Percentiles rank a stretch among this genome's conserved stretches.
These are phyloP conservation scores for Ceratobasidium theobromae DNA, from an alignment of 1,284 basidiomycete genomes.

Conservation along the genomic window DNA sequence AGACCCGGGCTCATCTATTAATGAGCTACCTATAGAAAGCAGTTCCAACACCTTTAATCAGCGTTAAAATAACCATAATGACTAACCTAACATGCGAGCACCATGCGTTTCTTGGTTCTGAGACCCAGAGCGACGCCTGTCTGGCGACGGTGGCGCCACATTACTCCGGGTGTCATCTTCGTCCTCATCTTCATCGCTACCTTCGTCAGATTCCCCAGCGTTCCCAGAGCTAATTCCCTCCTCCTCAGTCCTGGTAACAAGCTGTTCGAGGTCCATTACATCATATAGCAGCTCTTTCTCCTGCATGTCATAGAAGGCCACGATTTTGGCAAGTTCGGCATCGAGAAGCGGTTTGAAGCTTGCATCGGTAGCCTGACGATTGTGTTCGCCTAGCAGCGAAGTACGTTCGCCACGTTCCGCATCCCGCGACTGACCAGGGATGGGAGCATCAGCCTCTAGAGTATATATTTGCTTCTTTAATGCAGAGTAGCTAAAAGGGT, in stretches of 20 bases:
- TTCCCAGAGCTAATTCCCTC: constrained; percentile 56
- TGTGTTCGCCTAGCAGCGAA: constrained; percentile 51
- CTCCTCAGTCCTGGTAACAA: constrained; percentile 66
- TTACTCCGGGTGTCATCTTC: constrained; percentile 60
- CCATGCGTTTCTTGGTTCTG: background rate
- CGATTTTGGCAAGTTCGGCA: constrained; percentile 82
- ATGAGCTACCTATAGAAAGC: background rate
- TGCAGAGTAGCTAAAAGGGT: constrained; percentile 65
- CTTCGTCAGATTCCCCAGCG: constrained; percentile 54
- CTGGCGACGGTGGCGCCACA: constrained; percentile 34
- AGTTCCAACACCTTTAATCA: constrained; percentile 10
- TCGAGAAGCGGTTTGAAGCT: constrained; percentile 78
- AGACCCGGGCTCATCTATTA: background rate
- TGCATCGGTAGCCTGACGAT: constrained; percentile 49
- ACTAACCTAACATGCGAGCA: constrained; percentile 9
- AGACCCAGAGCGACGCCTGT: constrained; percentile 14
- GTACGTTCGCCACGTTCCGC: constrained; percentile 64
- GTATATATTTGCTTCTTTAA: constrained; percentile 87
- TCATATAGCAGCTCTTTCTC: constrained; percentile 70
- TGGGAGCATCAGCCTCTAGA: constrained; percentile 66
- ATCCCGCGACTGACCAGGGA: constrained; percentile 52
- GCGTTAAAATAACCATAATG: background rate
- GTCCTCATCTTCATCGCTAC: constrained; percentile 67
- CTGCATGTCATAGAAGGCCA: constrained; percentile 76
- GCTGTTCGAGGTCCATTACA: constrained; percentile 63